phyloP scores from a whole-genome alignment of 2,329 filamentous ascomycete genomes.

The Aspergillus floridensis region DNA sequence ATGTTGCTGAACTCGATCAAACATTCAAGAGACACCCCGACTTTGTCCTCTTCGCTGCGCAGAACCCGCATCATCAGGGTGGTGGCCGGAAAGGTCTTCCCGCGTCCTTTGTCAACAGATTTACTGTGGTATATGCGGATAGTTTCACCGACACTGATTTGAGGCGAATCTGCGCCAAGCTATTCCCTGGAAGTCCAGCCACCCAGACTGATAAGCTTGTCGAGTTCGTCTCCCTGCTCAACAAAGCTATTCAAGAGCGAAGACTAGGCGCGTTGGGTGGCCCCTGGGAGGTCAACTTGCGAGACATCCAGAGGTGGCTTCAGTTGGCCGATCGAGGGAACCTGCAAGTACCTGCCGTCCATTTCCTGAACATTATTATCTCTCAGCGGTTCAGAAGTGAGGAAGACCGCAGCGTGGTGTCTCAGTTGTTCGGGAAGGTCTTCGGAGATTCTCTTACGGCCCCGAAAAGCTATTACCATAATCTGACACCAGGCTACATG shows the following conservation, averaged over 20 bases:
- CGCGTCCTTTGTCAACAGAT: conserved; percentile 94
- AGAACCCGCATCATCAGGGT: conserved; percentile 96
- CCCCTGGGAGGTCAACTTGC: conserved; percentile 94
- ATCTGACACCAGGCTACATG: conserved; percentile 61
- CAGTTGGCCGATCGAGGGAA: conserved; percentile 64
- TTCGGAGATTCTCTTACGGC: conserved; percentile 55
- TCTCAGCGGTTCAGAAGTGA: conserved; percentile 79
- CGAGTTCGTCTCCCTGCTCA: conserved; percentile 74
- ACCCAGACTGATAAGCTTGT: conserved; percentile 67
- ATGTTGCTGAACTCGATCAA: conserved; percentile 91
- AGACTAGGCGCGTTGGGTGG: conserved; percentile 59
- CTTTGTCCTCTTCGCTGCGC: conserved; percentile 93
- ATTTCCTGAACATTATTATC: conserved; percentile 80
- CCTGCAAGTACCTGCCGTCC: conserved; percentile 61
- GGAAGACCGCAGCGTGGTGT: conserved; percentile 65
- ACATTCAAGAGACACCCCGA: conserved; percentile 85
- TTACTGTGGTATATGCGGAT: conserved; percentile 96
- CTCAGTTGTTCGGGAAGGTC: conserved; percentile 62
- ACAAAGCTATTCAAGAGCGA: conserved; percentile 60
- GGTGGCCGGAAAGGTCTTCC: conserved; percentile 92
- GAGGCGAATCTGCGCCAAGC: conserved; percentile 72
- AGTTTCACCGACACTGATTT: conserved; percentile 80
- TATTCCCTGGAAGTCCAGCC: conserved; percentile 64
- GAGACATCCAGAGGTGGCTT: conserved; percentile 86
- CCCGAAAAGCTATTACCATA: conserved; percentile 65